A percentile compares a stretch with the other conserved stretches of the same genome.
phyloP scores from a whole-genome alignment of 495 filamentous ascomycete genomes.

The Aspergillus carlsbadensis region DNA sequence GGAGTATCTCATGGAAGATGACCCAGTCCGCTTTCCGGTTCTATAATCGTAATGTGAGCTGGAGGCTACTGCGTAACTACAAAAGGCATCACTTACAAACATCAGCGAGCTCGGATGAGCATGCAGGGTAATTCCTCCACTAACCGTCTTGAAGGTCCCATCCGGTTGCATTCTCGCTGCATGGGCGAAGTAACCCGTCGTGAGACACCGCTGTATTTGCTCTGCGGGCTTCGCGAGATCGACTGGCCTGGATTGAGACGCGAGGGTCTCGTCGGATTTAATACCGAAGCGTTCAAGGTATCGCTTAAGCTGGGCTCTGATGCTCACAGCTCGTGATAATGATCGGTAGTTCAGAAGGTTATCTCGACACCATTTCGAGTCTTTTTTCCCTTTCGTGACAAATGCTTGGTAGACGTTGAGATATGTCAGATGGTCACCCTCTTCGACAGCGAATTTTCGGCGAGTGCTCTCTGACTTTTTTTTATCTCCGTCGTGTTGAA shows the following conservation, averaged over 20 bases:
- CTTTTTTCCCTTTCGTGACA: slow-evolving; percentile 79
- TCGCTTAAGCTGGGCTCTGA: slow-evolving; percentile 80
- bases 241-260: slow-evolving; percentile 24
- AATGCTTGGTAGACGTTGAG: slow-evolving; percentile 94
- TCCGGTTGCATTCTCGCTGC: slow-evolving; percentile 95
- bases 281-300: slow-evolving; percentile 87
- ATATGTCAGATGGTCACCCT: slow-evolving; percentile 93
- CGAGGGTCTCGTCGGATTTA: slow-evolving; percentile 59
- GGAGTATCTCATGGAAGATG: slow-evolving; percentile 92
- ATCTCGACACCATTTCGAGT: slow-evolving; percentile 81
- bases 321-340: slow-evolving; percentile 78
- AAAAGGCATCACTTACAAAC: slow-evolving; percentile 60
- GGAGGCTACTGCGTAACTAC: neutral
- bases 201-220: slow-evolving; percentile 81
- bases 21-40: slow-evolving; percentile 98
- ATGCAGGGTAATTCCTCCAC: slow-evolving; percentile 69
- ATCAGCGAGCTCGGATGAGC: slow-evolving; percentile 92
- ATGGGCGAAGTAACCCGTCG: slow-evolving; percentile 91
- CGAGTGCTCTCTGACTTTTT: slow-evolving; percentile 69
- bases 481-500: slow-evolving; percentile 73
- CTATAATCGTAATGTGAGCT: slow-evolving; percentile 34
- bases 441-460: slow-evolving; percentile 85
- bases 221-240: slow-evolving; percentile 56
- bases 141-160: slow-evolving; percentile 82
- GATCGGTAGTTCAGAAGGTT: slow-evolving; percentile 84